Evolutionary conservation across 1,284 basidiomycete genomes (phyloP).

Genomic region (Ceratobasidium sp.): DNA sequence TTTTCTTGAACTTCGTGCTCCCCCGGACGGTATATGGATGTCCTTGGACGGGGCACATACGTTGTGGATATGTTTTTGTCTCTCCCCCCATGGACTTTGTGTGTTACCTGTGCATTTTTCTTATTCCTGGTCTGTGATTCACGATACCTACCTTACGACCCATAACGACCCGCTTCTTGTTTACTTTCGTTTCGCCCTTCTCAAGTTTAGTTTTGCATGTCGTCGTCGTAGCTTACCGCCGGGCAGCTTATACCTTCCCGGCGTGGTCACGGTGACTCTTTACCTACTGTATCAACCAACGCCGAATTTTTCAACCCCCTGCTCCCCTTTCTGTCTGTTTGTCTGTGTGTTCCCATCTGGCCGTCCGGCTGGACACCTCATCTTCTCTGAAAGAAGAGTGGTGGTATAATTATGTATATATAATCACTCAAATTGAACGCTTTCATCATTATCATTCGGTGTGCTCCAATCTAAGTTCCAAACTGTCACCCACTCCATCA

Average conservation of each 20-base stretch:
- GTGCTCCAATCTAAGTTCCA: conserved; percentile 2
- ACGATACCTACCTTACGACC: conserved; percentile 35
- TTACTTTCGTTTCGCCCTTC: conserved; percentile 30
- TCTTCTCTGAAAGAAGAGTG: neutral
- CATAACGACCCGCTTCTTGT: conserved; percentile 26
- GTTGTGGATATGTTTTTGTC: conserved; percentile 28
- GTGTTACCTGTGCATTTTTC: neutral
- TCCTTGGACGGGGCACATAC: conserved; percentile 3
- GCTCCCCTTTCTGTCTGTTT: neutral
- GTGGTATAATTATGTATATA: conserved; percentile 43
- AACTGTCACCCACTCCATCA: conserved; percentile 15
- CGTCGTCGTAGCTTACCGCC: too few relatives aligned
- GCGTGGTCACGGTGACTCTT: neutral
- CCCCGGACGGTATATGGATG: too few relatives aligned
- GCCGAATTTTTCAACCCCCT: neutral
- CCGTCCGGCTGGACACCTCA: neutral
- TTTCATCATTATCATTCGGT: conserved; percentile 9
- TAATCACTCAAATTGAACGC: conserved; percentile 32
- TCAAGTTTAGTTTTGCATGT: conserved; percentile 1
- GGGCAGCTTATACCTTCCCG: neutral
- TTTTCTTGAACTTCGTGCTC: neutral
- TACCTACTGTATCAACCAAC: conserved; percentile 40
- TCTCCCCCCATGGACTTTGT: neutral
- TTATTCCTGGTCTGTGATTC: conserved; percentile 10
- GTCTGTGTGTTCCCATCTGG: neutral